Evolutionary conservation across 768 basidiomycete species (phyloP), one percentile per base, ranked within the genome.

Genomic region (Dioszegia aurantiaca): DNA sequence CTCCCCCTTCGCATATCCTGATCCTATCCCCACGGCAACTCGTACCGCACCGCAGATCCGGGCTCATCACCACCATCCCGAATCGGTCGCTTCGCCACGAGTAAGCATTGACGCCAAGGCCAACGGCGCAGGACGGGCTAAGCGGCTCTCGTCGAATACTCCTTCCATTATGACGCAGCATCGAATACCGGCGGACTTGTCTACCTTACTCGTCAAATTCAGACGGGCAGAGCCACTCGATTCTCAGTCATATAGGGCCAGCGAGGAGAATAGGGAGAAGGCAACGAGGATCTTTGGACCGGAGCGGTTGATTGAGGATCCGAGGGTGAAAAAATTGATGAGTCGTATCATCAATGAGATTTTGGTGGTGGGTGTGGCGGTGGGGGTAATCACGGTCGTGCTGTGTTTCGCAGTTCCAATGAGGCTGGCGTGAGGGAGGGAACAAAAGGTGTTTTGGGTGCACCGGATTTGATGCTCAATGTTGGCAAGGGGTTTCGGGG

Each of bases 351-450:
- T 68, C 19, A 53, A 65, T 24, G 70, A 74, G 55, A 74, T 74
- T 19, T 42, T 70, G 30, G 42, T 70, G 24, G 66, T 72, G 23
- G 72, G 66, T 3, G 39, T 30, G 1, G n/a, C 62, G 14, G 47
- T 55, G 21, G 60, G 36, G 23, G 33, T 57, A 4, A 39, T 62
- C 17, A 72, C 68, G 65, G 52, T 67, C 5, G 63, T 55, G 28
- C 14, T 72, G 17, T 70, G 65, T 59, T 59, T 74, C 12, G 72
- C 72, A 21, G 64, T 72, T 16, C 72, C 72, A 8, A 62, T 62
- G 51, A 40, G 51, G 26, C 24, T 53, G 23, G 4, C 33, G 33
- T 33, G 14, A 14, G 33, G 8, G 6, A 14, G 33, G 8, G 8
- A 33, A 33, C n/a, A n/a, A n/a, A n/a, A n/a, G n/a, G n/a, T n/a